Base-by-base conservation (phyloP, 768 basidiomycete genomes). In the Naganishia antarctica region DNA sequence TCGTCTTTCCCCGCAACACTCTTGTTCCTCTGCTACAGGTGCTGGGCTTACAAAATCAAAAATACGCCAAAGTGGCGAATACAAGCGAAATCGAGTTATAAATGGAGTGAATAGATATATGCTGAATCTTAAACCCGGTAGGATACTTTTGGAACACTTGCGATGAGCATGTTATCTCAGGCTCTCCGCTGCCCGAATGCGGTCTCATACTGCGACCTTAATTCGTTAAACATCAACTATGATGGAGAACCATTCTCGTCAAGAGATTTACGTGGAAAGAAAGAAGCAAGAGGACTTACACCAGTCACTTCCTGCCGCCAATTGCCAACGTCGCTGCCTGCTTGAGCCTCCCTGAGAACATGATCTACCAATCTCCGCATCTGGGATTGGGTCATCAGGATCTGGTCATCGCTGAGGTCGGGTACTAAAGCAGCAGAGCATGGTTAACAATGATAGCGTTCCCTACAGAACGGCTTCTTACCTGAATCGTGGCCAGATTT, bases 401-500 rank as follows among this genome's bases (percentile, higher is more conserved):
- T 60, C 16, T 57, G 53, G 15, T 57, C 53, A 26, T 57, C 34
- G 53, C 53, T 57, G 53, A 57, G 53, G 21, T 57, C 53, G 32
- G 53, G 53, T 16, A 57, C 53, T 57, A 8, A 12, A 25, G 25
- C 11, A n/a, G 12, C 15, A 8, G 21, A n/a, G 12, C 15, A 8
- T 6, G 32, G 32, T 15, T 40, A 11, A 57, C n/a, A 3, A 40
- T 5, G 15, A 16, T 9, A 6, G 25, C 13, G 43, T 8, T 31
- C 15, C 15, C 1, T 31, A 32, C 13, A 6, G 15, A 18, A 44
- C 18, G 21, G 13, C 26, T 23, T 25, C 61, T 62, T 32, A 62
- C 62, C 48, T 44, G 48, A 49, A 32, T 50, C 62, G 16, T 49
- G 51, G 18, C 49, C 37, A 41, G 76, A 76, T 44, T 70, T 72